These are phyloP conservation scores for Umbelopsis vinacea DNA, from an alignment of 192 early-diverging fungal genomes.

Conservation along the genomic window DNA sequence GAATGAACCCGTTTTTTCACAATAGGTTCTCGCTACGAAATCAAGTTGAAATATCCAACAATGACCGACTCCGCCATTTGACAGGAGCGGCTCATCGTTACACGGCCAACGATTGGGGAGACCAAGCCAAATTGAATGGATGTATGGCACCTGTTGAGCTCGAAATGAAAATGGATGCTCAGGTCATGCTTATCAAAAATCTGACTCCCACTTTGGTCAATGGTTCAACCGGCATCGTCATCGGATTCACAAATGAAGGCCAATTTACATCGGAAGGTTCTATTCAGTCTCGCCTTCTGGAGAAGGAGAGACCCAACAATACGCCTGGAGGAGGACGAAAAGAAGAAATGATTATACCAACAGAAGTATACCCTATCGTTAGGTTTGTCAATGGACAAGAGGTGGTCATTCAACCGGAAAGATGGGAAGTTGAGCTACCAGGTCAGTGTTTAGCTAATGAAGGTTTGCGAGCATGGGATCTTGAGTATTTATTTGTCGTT, in stretches of 20 bases:
- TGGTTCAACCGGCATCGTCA: slow-evolving; percentile 74
- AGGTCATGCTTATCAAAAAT: slow-evolving; percentile 90
- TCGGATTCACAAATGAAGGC: slow-evolving; percentile 47
- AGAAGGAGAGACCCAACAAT: neutral
- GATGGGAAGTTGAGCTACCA: slow-evolving; percentile 57
- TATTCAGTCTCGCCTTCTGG: neutral
- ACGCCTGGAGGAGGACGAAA: neutral
- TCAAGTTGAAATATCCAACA: slow-evolving; percentile 80
- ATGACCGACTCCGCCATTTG: slow-evolving; percentile 54
- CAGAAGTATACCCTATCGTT: slow-evolving; percentile 42
- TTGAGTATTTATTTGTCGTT: neutral
- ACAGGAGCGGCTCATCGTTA: slow-evolving; percentile 53
- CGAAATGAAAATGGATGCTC: slow-evolving; percentile 74
- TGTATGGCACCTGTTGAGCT: slow-evolving; percentile 66
- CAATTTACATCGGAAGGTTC: slow-evolving; percentile 6
- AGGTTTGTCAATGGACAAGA: slow-evolving; percentile 44
- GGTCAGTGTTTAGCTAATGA: slow-evolving; percentile 11
- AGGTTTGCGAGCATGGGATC: neutral
- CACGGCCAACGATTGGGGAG: slow-evolving; percentile 50
- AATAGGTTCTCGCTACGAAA: slow-evolving; percentile 62
- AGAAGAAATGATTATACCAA: slow-evolving; percentile 28
- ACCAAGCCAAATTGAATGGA: slow-evolving; percentile 41
- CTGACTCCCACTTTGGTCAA: slow-evolving; percentile 70
- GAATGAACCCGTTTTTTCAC: neutral
- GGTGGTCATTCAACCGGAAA: slow-evolving; percentile 57